Evolutionary conservation across 2,329 filamentous ascomycete genomes (phyloP).

Genomic region (Cordyceps militaris): DNA sequence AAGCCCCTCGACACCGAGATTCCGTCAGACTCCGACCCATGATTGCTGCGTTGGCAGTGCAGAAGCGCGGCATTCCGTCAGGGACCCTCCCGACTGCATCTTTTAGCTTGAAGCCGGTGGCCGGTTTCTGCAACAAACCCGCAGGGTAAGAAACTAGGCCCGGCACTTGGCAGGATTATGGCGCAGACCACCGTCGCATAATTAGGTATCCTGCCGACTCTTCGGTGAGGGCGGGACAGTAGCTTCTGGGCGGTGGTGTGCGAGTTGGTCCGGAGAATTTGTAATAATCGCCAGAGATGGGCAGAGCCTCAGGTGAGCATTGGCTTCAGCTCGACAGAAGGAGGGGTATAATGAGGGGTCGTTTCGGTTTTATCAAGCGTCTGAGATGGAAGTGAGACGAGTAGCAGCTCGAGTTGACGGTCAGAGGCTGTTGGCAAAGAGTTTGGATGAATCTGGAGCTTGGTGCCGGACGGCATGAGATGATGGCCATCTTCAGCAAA

Average conservation of each 20-base stretch:
- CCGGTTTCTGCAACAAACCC: conserved; percentile 1
- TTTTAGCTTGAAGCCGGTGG: background rate
- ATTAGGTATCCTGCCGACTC: background rate
- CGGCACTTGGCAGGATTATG: background rate
- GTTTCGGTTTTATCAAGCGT: no score
- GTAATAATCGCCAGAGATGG: no score
- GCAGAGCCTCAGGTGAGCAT: no score
- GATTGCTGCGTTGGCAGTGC: background rate
- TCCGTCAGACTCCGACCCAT: background rate
- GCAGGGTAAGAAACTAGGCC: background rate
- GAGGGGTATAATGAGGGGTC: no score
- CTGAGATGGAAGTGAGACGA: no score
- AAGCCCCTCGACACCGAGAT: background rate
- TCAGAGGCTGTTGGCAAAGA: no score
- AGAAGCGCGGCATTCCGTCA: background rate
- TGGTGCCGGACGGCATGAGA: no score
- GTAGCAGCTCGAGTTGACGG: no score
- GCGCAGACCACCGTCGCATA: background rate
- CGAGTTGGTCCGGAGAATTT: no score
- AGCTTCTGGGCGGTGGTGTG: background rate
- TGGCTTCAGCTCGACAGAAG: no score
- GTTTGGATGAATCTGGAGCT: no score
- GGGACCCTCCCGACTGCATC: conserved; percentile 2
- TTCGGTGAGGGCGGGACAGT: background rate
- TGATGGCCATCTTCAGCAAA: no score